Conservation (phyloP, 129 eudicot species). For the Cynara cardunculus region DNA sequence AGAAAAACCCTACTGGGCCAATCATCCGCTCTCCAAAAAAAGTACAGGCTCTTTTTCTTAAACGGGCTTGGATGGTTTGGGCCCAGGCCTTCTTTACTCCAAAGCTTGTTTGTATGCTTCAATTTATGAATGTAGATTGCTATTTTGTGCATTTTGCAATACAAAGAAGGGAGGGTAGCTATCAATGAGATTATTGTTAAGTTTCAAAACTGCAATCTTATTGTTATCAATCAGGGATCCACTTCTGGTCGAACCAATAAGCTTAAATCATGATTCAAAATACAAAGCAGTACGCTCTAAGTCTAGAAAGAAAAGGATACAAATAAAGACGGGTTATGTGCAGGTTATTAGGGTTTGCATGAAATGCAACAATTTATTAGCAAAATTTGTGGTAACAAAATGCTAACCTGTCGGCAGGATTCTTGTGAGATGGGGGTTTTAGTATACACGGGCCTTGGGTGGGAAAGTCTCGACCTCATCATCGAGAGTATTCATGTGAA, state of each 20-base stretch:
- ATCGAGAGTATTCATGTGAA: conserved; percentile 96
- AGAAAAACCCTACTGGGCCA: no score
- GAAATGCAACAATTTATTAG: conserved; percentile 37
- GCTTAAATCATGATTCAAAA: background rate
- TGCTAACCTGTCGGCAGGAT: conserved; percentile 9
- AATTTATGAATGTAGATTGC: no score
- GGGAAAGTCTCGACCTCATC: conserved; percentile 91
- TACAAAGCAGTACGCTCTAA: conserved; percentile 9
- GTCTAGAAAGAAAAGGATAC: conserved; percentile 12
- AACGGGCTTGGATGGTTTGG: background rate
- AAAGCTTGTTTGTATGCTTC: no score
- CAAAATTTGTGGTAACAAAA: conserved; percentile 19
- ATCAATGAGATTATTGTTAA: background rate
- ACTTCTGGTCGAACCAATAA: conserved; percentile 2
- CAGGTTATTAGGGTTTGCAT: conserved; percentile 34
- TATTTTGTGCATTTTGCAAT: background rate
- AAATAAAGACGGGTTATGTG: conserved; percentile 23
- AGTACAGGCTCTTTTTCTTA: no score
- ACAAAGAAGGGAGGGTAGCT: background rate
- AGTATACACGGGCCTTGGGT: conserved; percentile 93
- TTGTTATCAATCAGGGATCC: background rate
- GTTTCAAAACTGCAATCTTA: conserved; percentile 12
- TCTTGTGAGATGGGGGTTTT: conserved; percentile 9
- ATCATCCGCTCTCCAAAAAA: no score
- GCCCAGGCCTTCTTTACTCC: no score